Evolutionary conservation across 345 rosid genomes (phyloP), one percentile per base, ranked within the genome.

Genomic region (Lagerstroemia speciosa): DNA sequence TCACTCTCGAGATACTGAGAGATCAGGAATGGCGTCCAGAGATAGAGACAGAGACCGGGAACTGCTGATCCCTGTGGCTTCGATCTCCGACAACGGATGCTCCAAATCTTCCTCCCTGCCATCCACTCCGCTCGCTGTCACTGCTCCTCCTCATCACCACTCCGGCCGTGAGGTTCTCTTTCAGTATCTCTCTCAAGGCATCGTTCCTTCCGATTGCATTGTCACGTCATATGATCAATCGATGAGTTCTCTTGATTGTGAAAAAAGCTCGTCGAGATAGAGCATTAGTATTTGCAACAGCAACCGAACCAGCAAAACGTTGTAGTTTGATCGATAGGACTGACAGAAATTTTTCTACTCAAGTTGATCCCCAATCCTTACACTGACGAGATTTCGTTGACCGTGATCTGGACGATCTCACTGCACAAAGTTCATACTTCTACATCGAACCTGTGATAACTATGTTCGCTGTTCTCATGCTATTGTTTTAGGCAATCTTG

Each of bases 21-120:
- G 48, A 71, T 9, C 46, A n/a, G 22, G 9, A 27, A 75, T 81
- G 79, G 65, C 75, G 57, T 46, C 73, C 9, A 75, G 77, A 64
- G 84, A 80, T 3, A 52, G 71, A 57, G 78, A 77, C 24, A 78
- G 79, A 71, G 84, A 81, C 52, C 71, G 72, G 34, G 79, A 81
- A 70, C 45, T 78, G 45, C 62, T 80, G 69, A 77, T 75, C 57
- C 77, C 79, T n/a, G 69, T 69, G n/a, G 43, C 78, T 2, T 68
- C 66, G 50, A 71, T 72, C 61, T 50, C 79, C 6, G 70, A 71
- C 16, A 68, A 61, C 10, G 74, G 66, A 17, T 17, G 31, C 67
- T 66, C 80, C 60, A 78, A 76, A 72, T 24, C 76, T 38, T 55
- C 73, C 5, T 64, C 75, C 10, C 65, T 76, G 15, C 53, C 75